A percentile compares a stretch with the other conserved stretches of the same genome.
These are phyloP conservation scores for Ophiostoma populinum DNA, from an alignment of 2,329 filamentous ascomycete genomes.

Conservation along the genomic window DNA sequence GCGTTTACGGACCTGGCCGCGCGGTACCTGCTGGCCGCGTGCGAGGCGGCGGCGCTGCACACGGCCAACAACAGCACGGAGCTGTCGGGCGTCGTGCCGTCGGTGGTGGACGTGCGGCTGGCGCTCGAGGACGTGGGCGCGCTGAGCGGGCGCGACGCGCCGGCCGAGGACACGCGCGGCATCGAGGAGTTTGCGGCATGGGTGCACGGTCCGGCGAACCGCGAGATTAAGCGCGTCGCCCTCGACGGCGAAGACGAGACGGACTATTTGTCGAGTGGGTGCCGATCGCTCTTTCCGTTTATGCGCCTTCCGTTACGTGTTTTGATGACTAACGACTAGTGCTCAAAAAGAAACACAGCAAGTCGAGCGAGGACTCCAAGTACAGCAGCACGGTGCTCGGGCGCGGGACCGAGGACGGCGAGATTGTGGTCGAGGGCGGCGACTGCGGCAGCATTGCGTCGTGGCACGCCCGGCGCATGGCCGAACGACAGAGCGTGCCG, in stretches of 20 bases:
- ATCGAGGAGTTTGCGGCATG: slow-evolving; percentile 65
- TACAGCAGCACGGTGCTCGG: slow-evolving; percentile 76
- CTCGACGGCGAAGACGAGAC: slow-evolving; percentile 48
- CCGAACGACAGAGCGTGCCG: slow-evolving; percentile 12
- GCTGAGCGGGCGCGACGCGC: slow-evolving; percentile 53
- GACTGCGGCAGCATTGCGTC: slow-evolving; percentile 46
- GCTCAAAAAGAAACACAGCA: slow-evolving; percentile 84
- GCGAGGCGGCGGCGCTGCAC: slow-evolving; percentile 53
- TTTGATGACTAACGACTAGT: slow-evolving; percentile 26
- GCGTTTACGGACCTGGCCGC: slow-evolving; percentile 53
- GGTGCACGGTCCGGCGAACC: slow-evolving; percentile 57
- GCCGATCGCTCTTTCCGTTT: no score
- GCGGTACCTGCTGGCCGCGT: slow-evolving; percentile 62
- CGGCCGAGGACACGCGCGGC: slow-evolving; percentile 55
- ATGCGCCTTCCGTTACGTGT: no score
- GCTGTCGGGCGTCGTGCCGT: slow-evolving; percentile 44
- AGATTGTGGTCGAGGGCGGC: slow-evolving; percentile 65
- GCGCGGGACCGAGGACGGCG: slow-evolving; percentile 29
- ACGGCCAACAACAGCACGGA: slow-evolving; percentile 50
- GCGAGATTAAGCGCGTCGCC: slow-evolving; percentile 67
- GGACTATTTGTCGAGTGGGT: slow-evolving; percentile 55
- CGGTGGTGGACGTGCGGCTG: slow-evolving; percentile 65
- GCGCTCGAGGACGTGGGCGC: slow-evolving; percentile 70
- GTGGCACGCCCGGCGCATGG: slow-evolving; percentile 33
- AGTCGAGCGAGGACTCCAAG: slow-evolving; percentile 70